These are phyloP conservation scores for Talaromyces sp. DNA, from an alignment of 2,329 filamentous ascomycete genomes.

Conservation along the genomic window DNA sequence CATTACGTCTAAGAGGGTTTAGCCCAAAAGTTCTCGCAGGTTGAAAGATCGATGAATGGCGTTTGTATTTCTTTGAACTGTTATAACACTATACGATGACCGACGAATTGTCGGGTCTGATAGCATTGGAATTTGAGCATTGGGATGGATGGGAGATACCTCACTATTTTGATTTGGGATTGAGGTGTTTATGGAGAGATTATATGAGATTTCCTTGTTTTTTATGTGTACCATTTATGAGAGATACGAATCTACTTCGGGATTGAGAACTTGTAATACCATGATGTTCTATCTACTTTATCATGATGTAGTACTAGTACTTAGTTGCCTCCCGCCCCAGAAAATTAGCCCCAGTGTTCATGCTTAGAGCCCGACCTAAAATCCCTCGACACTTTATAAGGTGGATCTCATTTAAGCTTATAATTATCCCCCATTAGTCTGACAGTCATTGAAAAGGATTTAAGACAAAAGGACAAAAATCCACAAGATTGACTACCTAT, in stretches of 20 bases:
- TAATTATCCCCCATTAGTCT: too few relatives aligned
- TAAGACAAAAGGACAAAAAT: too few relatives aligned
- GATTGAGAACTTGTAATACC: not conserved
- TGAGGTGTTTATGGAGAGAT: not conserved
- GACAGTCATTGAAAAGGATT: too few relatives aligned
- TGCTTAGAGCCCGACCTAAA: too few relatives aligned
- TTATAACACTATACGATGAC: not conserved
- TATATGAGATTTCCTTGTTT: not conserved
- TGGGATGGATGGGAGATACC: constrained; percentile 2
- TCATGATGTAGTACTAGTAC: too few relatives aligned
- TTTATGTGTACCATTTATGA: constrained; percentile 9
- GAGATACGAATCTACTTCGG: not conserved
- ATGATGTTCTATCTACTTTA: too few relatives aligned
- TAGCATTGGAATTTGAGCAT: constrained; percentile 2
- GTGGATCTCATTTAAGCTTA: too few relatives aligned
- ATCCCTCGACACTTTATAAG: too few relatives aligned
- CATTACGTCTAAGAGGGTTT: not conserved
- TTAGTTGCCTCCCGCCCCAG: too few relatives aligned
- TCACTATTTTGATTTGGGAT: not conserved
- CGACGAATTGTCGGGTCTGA: not conserved
- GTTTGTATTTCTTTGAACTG: constrained; percentile 1
- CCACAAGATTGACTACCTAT: too few relatives aligned
- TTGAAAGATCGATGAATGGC: constrained; percentile 4
- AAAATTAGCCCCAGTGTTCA: too few relatives aligned
- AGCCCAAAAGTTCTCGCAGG: constrained; percentile 1